Evolutionary conservation across 176 grass and related monocot species (phyloP).

Genomic region (Raddia guianensis): DNA sequence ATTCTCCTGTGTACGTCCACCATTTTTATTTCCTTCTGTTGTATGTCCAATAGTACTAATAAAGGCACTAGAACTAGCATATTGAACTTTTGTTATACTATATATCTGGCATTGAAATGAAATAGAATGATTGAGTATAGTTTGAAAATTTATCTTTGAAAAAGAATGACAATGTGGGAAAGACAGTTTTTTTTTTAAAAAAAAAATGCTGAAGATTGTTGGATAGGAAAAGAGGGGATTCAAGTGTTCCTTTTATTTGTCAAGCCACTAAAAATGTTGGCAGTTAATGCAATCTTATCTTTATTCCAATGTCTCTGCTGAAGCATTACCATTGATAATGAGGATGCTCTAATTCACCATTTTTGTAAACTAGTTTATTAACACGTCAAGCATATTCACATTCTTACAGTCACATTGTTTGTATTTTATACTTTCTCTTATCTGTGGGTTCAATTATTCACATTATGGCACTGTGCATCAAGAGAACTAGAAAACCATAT

Average conservation of each 20-base stretch:
- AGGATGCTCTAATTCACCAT: not conserved
- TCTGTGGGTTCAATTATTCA: not conserved
- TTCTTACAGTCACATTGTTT: not conserved
- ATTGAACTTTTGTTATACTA: not conserved
- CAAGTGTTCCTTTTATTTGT: not conserved
- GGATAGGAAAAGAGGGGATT: not conserved
- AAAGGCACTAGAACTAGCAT: not conserved
- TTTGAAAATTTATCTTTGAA: not conserved
- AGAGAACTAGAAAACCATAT: conserved; percentile 16
- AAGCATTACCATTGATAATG: not conserved
- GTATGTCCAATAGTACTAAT: not conserved
- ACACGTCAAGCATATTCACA: not conserved
- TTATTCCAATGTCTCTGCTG: not conserved
- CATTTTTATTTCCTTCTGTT: conserved; percentile 8
- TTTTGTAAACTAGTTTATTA: not conserved
- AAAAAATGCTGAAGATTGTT: not conserved
- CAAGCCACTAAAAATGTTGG: not conserved
- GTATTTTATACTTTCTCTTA: not conserved
- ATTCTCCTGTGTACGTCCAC: not conserved
- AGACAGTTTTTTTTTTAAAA: not conserved
- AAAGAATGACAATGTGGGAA: not conserved
- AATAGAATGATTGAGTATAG: not conserved
- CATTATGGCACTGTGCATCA: not conserved
- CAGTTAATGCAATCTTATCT: not conserved
- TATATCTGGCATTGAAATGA: not conserved